phyloP scores from a whole-genome alignment of 1,284 basidiomycete genomes.

The Coniferiporia weirii region DNA sequence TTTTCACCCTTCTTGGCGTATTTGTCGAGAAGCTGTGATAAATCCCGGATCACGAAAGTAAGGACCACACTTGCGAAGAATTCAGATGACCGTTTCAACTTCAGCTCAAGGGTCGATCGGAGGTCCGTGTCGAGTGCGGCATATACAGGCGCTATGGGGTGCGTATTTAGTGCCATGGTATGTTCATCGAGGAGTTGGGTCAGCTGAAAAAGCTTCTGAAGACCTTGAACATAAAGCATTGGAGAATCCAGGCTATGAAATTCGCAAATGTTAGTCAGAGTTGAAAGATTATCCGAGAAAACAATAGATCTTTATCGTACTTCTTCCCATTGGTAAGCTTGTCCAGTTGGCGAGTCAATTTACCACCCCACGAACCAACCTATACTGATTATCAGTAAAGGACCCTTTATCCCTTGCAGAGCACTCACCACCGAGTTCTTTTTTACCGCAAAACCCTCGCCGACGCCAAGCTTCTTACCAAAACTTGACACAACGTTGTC shows the following conservation, averaged over 20 bases:
- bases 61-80: constrained; percentile 89
- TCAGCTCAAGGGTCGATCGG: constrained; percentile 63
- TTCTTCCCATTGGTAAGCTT: constrained; percentile 89
- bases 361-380: constrained; percentile 72
- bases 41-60: constrained; percentile 85
- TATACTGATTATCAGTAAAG: constrained; percentile 27
- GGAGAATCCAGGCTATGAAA: constrained; percentile 76
- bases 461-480: constrained; percentile 85
- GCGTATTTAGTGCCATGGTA: constrained; percentile 63
- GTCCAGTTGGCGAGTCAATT: constrained; percentile 79
- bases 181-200: constrained; percentile 86
- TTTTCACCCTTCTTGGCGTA: constrained; percentile 88
- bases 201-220: constrained; percentile 71
- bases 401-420: neutral
- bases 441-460: constrained; percentile 77
- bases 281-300: constrained; percentile 16
- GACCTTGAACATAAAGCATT: constrained; percentile 75
- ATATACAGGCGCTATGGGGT: constrained; percentile 66
- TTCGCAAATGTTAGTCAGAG: constrained; percentile 13
- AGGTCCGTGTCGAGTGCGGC: constrained; percentile 61
- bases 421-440: constrained; percentile 62
- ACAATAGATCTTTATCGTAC: constrained; percentile 40
- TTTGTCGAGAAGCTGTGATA: constrained; percentile 84
- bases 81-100: constrained; percentile 77
- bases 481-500: constrained; percentile 82